Evolutionary conservation across 345 rosid genomes (phyloP), one percentile per base, ranked within the genome.

Genomic region (Eucalyptus urophylla): DNA sequence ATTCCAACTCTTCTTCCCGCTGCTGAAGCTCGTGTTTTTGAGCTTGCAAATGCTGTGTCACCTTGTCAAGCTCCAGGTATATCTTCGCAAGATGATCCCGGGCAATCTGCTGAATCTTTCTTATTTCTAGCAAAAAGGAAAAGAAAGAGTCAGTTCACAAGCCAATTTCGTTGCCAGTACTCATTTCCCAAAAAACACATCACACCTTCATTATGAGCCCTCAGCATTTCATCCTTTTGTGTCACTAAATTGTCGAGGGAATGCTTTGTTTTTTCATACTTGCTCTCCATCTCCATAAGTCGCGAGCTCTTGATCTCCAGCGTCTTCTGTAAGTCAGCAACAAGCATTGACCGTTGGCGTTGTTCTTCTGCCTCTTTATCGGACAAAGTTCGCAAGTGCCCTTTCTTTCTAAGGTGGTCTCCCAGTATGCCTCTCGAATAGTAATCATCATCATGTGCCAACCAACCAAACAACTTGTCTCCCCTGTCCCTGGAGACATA

Each of bases 371-470:
- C 92, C 89, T 93, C 89, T 89, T 90, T 91, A 40, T 86, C 93
- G 1, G 93, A 90, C 51, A 96, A 88, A 87, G 95, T 93, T 87
- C 95, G 96, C 90, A 96, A 85, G 88, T 96, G 95, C 65, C 98
- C 95, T 49, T 92, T 92, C 87, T 62, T 94, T 25, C 89, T 92
- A 33, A 96, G 94, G 86, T 91, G 88, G 49, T 93, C 90, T 87
- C 96, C 95, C 67, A 95, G 49, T 9, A 93, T 27, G 33, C 90
- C 87, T 33, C 33, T 86, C 13, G 91, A 67, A 56, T 91, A 5
- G 86, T 90, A 97, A 87, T 95, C 98, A 49, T 91, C 94, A 50
- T 92, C 96, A 29, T 95, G 86, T 15, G 97, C 97, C 87, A 96
- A 89, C 99, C 99, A 96, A 86, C 96, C 98, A 90, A 92, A 96